Evolutionary conservation across 1,139 yeast genomes (phyloP), one percentile per base, ranked within the genome.

Genomic region (Petasospora rhodanensis): DNA sequence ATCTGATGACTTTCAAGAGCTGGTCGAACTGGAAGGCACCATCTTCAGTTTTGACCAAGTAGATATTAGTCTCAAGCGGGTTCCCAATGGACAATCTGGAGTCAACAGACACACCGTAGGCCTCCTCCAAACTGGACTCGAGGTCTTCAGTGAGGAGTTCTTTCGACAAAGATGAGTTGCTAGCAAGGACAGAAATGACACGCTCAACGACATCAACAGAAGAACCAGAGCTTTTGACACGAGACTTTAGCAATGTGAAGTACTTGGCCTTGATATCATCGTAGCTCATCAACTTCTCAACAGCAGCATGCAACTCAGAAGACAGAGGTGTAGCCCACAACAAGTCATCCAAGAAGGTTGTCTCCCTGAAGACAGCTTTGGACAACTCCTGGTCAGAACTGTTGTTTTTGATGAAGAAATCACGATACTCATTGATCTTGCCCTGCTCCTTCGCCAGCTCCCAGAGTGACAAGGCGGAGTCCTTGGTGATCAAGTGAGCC

Each of bases 71-170:
- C 13, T 59, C 67, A 29, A 75, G 47, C 2, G 75, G 64, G 42
- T 71, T 73, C 0, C 75, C 67, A 18, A 73, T 51, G 0, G 78
- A 52, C 18, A 73, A 43, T 34, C 58, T 51, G 7, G 57, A 49
- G 34, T 61, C 64, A 26, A 61, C 38, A 3, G 18, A 19, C 2
- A 51, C 47, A n/a, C 61, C 52, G 26, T 47, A 46, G 1, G 36
- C 14, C 2, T 18, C 25, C 2, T 51, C 41, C 5, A 58, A 31
- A n/a, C 49, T 40, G 15, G n/a, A 26, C 9, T 15, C 28, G 13
- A 31, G 38, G 13, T 37, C 21, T 3, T 6, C 21, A 3, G 26
- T 10, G 9, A 18, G 8, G 12, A 46, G 15, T 6, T 32, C 35
- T 3, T 28, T 2, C 4, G 22, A 12, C 4, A 36, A 12, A 6